A percentile compares a stretch with the other conserved stretches of the same genome.
phyloP scores from a whole-genome alignment of 352 stramenopile genomes.

The Globisporangium spinosum region DNA sequence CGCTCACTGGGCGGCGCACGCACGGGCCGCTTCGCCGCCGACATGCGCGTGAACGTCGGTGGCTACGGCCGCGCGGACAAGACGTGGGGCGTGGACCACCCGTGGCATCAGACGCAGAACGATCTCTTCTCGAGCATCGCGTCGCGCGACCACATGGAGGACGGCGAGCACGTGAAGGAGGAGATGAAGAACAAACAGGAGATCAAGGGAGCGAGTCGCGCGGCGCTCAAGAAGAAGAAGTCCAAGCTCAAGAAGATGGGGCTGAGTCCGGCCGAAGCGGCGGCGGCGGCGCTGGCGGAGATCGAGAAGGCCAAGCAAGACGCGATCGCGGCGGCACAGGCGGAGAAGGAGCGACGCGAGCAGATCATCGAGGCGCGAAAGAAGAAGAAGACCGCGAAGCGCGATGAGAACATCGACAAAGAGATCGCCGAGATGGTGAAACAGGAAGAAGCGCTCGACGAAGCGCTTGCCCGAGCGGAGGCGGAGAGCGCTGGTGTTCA shows the following conservation, averaged over 20 bases:
- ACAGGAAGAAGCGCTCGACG: constrained; percentile 12
- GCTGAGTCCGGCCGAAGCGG: constrained; percentile 25
- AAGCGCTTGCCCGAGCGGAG: constrained; percentile 12
- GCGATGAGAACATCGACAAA: constrained; percentile 15
- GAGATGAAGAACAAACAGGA: constrained; percentile 32
- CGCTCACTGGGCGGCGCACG: constrained; percentile 47
- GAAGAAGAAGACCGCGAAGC: constrained; percentile 23
- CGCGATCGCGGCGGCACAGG: constrained; percentile 4
- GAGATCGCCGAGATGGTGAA: constrained; percentile 22
- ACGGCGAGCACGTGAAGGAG: constrained; percentile 41
- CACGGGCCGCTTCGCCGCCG: constrained; percentile 65
- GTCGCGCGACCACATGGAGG: constrained; percentile 63
- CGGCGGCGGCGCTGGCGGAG: constrained; percentile 24
- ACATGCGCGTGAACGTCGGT: constrained; percentile 71
- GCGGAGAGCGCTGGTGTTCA: constrained; percentile 20
- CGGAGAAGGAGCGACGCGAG: constrained; percentile 24
- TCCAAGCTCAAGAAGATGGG: constrained; percentile 67
- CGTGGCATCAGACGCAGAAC: constrained; percentile 64
- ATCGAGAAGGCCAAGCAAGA: constrained; percentile 34
- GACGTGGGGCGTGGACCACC: constrained; percentile 75
- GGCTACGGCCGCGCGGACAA: constrained; percentile 77
- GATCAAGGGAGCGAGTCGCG: constrained; percentile 53
- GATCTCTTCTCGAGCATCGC: constrained; percentile 41
- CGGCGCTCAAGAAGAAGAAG: constrained; percentile 78
- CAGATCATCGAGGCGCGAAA: constrained; percentile 22